Base-by-base conservation (phyloP, 177 flowering plant genomes). In the Vitis hybrid region DNA sequence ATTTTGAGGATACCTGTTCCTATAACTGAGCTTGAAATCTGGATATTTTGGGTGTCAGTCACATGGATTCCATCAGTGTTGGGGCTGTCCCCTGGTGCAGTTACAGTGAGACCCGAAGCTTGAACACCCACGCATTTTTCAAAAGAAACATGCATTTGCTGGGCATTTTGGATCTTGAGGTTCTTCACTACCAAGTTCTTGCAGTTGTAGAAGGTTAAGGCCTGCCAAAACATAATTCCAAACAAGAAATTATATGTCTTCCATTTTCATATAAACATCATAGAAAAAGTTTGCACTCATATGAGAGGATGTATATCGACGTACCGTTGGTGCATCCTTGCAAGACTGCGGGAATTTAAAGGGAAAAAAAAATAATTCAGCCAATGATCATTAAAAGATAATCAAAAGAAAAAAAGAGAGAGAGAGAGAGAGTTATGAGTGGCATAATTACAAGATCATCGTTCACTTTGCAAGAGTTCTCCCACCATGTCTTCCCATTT, bases 401-500 rank as follows among this genome's bases (percentile, higher is more conserved):
- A 33, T 33, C 39, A 4, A 12, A 66, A 55, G 14, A 56, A 18
- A 31, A 50, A 51, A 22, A 19, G 21, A 19, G 0, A 10, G 31
- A 21, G n/a, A 31, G 10, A 48, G 0, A 18, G 3, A 45, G 56
- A 9, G 9, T 19, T 3, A 21, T 51, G 10, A 49, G n/a, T 62
- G 19, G 18, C n/a, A 51, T 59, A 57, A 78, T 69, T 78, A 91
- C 92, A 22, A 60, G 74, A 22, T 80, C 0, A 75, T 84, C 81
- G 51, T 90, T 76, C 45, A 81, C 55, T 80, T 94, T 90, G 83
- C 98, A 94, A 55, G 97, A 90, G 62, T 86, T 88, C 51, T 78
- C 56, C 98, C 98, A 94, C 98, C 98, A 94, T 18, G 79, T 80
- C 12, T 80, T 53, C 4, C 98, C 98, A 70, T 88, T 90, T 10